A percentile compares a stretch with the other conserved stretches of the same genome.
Evolutionary conservation across 345 rosid species (phyloP).

Genomic region (Raphanus raphanistrum): DNA sequence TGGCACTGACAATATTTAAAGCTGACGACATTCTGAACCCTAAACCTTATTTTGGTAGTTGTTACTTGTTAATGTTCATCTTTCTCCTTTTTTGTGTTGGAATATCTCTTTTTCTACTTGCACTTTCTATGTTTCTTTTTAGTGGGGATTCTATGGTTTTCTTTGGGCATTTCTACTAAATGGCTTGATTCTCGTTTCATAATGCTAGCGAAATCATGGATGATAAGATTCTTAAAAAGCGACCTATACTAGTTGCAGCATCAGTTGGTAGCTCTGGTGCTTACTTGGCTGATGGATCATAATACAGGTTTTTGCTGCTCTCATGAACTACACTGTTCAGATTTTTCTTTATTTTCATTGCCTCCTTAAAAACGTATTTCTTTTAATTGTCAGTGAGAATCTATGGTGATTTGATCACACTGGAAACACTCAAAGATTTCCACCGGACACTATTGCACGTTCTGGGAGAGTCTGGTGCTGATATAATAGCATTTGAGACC

Average conservation of each 20-base stretch:
- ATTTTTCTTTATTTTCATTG: not conserved
- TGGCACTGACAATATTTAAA: not conserved
- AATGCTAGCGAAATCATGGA: slow-evolving; percentile 30
- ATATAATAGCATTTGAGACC: slow-evolving; percentile 79
- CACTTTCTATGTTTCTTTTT: not conserved
- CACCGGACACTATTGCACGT: slow-evolving; percentile 72
- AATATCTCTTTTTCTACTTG: not conserved
- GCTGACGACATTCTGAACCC: not conserved
- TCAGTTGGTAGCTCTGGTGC: slow-evolving; percentile 90
- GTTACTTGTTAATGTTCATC: not conserved
- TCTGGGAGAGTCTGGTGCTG: slow-evolving; percentile 65
- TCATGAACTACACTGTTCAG: not conserved
- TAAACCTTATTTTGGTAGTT: not conserved
- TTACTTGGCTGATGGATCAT: slow-evolving; percentile 86
- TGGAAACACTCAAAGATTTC: slow-evolving; percentile 59
- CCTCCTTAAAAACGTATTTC: not conserved
- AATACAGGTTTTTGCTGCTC: slow-evolving; percentile 51
- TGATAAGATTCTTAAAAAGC: slow-evolving; percentile 47
- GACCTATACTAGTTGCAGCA: slow-evolving; percentile 70
- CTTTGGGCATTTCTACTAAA: not conserved
- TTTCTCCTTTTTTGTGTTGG: not conserved
- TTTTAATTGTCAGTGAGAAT: slow-evolving; percentile 45
- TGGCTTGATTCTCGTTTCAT: slow-evolving; percentile 17
- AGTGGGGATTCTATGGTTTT: not conserved
- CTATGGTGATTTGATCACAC: slow-evolving; percentile 62